phyloP scores from a whole-genome alignment of 495 filamentous ascomycete genomes.

The Cenococcum geophilum region DNA sequence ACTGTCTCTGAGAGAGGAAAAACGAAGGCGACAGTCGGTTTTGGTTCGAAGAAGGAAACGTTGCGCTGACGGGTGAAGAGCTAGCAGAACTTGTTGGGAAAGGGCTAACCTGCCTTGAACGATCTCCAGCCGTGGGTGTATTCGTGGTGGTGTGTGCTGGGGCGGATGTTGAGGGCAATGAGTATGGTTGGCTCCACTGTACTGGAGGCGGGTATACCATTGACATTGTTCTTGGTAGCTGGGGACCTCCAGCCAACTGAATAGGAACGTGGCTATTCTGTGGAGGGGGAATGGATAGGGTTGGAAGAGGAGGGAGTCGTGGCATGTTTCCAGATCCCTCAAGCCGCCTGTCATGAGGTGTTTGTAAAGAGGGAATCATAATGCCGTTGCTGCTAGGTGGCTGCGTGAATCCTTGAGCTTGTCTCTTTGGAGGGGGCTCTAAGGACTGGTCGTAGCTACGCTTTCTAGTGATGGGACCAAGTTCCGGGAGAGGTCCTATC shows the following conservation, averaged over 20 bases:
- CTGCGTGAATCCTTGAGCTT: conserved; percentile 24
- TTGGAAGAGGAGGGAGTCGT: conserved; percentile 55
- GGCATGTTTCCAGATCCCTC: conserved; percentile 36
- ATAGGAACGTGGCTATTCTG: conserved; percentile 33
- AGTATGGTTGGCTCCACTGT: conserved; percentile 44
- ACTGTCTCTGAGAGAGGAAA: conserved; percentile 60
- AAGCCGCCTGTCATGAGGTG: conserved; percentile 14
- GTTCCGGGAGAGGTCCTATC: conserved; percentile 46
- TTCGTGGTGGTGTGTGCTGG: conserved; percentile 44
- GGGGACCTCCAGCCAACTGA: conserved; percentile 33
- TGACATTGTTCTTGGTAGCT: conserved; percentile 56
- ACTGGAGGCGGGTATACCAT: conserved; percentile 50
- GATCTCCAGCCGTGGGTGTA: conserved; percentile 30
- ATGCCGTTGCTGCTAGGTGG: conserved; percentile 33
- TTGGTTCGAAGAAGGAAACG: conserved; percentile 38
- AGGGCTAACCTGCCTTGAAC: conserved; percentile 37
- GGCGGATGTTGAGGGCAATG: conserved; percentile 46
- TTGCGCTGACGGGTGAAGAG: conserved; percentile 34
- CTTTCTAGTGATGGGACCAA: conserved; percentile 53
- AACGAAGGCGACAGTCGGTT: conserved; percentile 57
- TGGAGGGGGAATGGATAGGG: conserved; percentile 42
- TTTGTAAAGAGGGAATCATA: conserved; percentile 30
- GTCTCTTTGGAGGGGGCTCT: conserved; percentile 65
- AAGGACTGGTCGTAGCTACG: conserved; percentile 60
- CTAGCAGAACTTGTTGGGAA: conserved; percentile 33